These are phyloP conservation scores for Blastobotrys malaysiensis DNA, from an alignment of 1,139 yeast genomes.

Conservation along the genomic window DNA sequence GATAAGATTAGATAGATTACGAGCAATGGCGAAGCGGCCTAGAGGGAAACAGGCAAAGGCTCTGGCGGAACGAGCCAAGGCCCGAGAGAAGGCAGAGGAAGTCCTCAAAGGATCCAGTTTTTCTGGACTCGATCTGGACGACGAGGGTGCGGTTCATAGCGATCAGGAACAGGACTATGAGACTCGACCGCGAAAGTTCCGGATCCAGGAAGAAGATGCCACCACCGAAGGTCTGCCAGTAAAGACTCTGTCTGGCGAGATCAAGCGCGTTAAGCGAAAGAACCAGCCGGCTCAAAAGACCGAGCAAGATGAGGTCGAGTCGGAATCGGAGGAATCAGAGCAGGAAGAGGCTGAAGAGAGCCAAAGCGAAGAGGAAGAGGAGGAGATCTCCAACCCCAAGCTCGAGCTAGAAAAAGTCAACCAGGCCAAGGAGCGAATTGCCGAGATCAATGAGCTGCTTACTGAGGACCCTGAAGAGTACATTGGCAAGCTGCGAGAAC, in stretches of 20 bases:
- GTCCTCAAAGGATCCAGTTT: conserved; percentile 20
- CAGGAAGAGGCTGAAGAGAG: conserved; percentile 24
- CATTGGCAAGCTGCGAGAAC: conserved; percentile 56
- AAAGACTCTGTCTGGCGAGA: conserved; percentile 61
- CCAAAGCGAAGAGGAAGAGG: conserved; percentile 42
- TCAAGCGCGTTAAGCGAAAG: conserved; percentile 50
- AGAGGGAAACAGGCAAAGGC: conserved; percentile 25
- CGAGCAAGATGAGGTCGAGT: conserved; percentile 27
- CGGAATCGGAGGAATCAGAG: conserved; percentile 21
- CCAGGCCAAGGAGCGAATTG: conserved; percentile 76
- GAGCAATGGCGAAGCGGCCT: conserved; percentile 27
- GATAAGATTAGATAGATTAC: background rate
- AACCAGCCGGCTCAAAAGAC: conserved; percentile 18
- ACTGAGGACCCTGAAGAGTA: conserved; percentile 92
- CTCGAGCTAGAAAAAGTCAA: conserved; percentile 41
- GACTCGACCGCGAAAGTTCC: conserved; percentile 27
- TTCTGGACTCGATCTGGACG: conserved; percentile 22
- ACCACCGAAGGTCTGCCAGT: conserved; percentile 77
- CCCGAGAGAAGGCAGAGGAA: conserved; percentile 19
- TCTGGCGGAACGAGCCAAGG: conserved; percentile 24
- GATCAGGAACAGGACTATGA: conserved; percentile 34
- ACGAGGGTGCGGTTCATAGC: conserved; percentile 18
- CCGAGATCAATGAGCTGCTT: conserved; percentile 68
- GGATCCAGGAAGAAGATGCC: conserved; percentile 36
- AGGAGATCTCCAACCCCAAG: conserved; percentile 40